These are phyloP conservation scores for Sclerotinia borealis DNA, from an alignment of 2,329 filamentous ascomycete genomes.

Conservation along the genomic window DNA sequence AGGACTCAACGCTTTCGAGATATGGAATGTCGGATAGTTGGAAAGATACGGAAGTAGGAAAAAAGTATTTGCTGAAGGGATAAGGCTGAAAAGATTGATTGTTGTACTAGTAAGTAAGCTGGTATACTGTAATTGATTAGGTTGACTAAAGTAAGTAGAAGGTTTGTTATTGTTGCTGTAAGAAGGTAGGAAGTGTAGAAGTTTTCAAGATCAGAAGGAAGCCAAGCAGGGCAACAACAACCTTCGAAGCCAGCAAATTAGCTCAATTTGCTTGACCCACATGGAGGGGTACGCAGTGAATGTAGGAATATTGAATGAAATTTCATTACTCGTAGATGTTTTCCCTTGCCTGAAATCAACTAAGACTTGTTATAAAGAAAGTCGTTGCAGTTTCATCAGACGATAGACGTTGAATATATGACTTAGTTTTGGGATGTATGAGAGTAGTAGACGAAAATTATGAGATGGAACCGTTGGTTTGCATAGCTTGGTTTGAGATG, in stretches of 20 bases:
- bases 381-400: not conserved
- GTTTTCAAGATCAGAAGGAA: not conserved
- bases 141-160: not conserved
- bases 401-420: not conserved
- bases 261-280: not conserved
- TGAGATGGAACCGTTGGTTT: not conserved
- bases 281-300: not conserved
- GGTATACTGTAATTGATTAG: not conserved
- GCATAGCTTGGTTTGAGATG: not conserved
- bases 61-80: not conserved
- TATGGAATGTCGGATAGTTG: not conserved
- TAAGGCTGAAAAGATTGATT: not conserved
- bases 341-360: not conserved
- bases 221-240: too few species aligned
- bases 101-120: not conserved
- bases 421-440: too few species aligned
- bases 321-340: not conserved
- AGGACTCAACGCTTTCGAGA: not conserved
- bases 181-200: not conserved
- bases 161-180: not conserved
- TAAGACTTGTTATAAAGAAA: not conserved
- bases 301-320: not conserved
- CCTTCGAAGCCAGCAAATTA: not conserved
- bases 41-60: not conserved
- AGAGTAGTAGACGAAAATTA: not conserved